phyloP scores from a whole-genome alignment of 306 rosid species.

The Astragalus membranaceus region DNA sequence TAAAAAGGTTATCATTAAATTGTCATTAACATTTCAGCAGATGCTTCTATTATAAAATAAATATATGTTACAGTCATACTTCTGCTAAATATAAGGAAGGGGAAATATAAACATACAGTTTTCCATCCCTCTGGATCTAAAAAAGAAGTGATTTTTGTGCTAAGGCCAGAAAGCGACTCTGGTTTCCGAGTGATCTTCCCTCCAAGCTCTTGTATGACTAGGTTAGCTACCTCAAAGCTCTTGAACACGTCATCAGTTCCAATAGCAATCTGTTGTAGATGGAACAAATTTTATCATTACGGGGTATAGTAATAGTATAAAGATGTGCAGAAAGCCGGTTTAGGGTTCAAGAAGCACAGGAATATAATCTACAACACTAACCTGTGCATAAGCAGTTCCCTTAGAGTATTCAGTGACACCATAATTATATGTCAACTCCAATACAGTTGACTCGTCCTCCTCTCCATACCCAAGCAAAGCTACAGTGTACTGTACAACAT shows the following conservation, averaged over 20 bases:
- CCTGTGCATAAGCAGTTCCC: conserved; percentile 95
- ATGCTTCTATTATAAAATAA: neutral
- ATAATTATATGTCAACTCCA: conserved; percentile 88
- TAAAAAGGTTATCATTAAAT: neutral
- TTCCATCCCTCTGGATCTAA: conserved; percentile 95
- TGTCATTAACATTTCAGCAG: neutral
- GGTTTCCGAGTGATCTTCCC: conserved; percentile 88
- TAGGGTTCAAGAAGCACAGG: neutral
- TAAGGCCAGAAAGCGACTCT: conserved; percentile 74
- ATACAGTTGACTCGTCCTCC: conserved; percentile 69
- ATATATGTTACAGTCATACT: neutral
- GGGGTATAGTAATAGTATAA: neutral
- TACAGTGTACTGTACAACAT: conserved; percentile 53
- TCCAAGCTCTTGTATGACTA: conserved; percentile 74
- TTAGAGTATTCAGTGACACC: conserved; percentile 78
- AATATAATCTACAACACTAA: conserved; percentile 14
- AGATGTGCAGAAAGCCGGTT: conserved; percentile 4
- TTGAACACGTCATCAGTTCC: conserved; percentile 92
- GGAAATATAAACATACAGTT: conserved; percentile 60
- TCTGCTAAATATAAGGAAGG: neutral
- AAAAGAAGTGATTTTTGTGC: conserved; percentile 70
- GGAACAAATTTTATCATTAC: conserved; percentile 8
- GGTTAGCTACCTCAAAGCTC: conserved; percentile 63
- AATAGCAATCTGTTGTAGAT: conserved; percentile 64
- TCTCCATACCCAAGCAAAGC: conserved; percentile 73